Conservation (phyloP, 345 rosid species). For the Raphanus raphanistrum region DNA sequence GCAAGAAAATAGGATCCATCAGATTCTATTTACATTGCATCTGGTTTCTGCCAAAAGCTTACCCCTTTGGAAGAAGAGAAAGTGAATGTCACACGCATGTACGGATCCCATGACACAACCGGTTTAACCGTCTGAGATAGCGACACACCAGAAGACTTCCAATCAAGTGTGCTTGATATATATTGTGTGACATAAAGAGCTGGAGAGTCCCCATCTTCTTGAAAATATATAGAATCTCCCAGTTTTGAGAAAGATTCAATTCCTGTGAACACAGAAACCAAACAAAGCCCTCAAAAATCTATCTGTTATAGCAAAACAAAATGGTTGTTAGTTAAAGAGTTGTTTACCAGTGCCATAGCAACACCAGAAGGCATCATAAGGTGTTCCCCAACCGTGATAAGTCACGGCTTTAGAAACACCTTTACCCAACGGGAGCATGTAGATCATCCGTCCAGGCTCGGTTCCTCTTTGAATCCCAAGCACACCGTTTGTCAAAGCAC, state of each 20-base stretch:
- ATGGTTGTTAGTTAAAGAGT: background rate
- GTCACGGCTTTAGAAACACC: constrained; percentile 79
- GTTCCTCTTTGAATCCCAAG: constrained; percentile 87
- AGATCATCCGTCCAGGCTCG: constrained; percentile 90
- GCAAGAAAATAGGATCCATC: constrained; percentile 23
- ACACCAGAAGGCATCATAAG: constrained; percentile 81
- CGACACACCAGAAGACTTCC: constrained; percentile 59
- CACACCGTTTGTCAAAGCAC: constrained; percentile 87
- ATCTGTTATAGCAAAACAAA: background rate
- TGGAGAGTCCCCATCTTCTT: constrained; percentile 64
- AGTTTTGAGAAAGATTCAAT: constrained; percentile 89
- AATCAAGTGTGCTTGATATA: constrained; percentile 69
- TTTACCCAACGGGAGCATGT: constrained; percentile 82
- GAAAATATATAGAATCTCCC: constrained; percentile 92
- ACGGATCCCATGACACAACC: constrained; percentile 65
- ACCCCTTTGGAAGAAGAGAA: constrained; percentile 52
- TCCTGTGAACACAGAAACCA: constrained; percentile 42
- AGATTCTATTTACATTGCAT: background rate
- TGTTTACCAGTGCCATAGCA: constrained; percentile 87
- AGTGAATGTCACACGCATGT: constrained; percentile 52
- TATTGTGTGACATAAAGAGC: constrained; percentile 78
- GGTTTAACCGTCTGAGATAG: constrained; percentile 69
- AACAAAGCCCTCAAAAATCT: background rate
- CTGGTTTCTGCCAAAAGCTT: constrained; percentile 3
- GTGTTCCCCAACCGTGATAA: constrained; percentile 87